Base-by-base conservation (phyloP, 2,329 filamentous ascomycete genomes). In the Hypoxylon sp. region DNA sequence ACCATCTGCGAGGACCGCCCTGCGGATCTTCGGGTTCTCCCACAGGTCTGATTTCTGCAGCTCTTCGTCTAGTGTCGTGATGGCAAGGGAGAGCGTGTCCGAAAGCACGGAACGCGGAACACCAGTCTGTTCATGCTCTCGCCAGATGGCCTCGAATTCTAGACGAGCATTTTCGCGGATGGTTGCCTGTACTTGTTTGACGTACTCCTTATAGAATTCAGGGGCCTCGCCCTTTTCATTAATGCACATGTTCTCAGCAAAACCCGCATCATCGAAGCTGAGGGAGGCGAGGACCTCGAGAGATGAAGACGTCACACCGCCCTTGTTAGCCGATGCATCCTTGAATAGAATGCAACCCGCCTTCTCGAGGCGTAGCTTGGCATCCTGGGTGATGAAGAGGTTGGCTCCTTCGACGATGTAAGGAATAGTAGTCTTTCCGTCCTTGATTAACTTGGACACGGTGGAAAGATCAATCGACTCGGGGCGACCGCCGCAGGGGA, bases 361-460 rank as follows among this genome's bases (percentile, higher is more conserved):
- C 73, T 93, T 91, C 82, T 99, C 96, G 12, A 99, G 88, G 23
- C 94, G 92, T 59, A 98, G 87, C 84, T 98, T 98, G 74, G 95
- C 95, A 75, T 99, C 96, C 80, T 99, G 96, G 0, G 96, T 97
- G 81, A 99, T 96, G 87, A 99, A 99, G 58, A 99, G 85, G 79
- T 98, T 99, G 80, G 96, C 96, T 56, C 96, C 96, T 81, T 99
- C 96, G 46, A 99, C 95, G 57, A 99, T 96, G 82, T 96, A 99
- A 0, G 95, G 94, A 65, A 99, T 91, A 9, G 87, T 88, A 21
- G 87, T 86, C 83, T 97, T 97, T 81, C 94, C 94, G 68, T 97
- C 89, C 77, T 91, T 89, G 80, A 99, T 98, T 68, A 99, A 87
- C 78, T 91, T 93, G 81, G 87, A 90, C 67, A 94, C 75, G 6